Evolutionary conservation across 495 filamentous ascomycete genomes (phyloP).

Genomic region (Penicillium verhagenii): DNA sequence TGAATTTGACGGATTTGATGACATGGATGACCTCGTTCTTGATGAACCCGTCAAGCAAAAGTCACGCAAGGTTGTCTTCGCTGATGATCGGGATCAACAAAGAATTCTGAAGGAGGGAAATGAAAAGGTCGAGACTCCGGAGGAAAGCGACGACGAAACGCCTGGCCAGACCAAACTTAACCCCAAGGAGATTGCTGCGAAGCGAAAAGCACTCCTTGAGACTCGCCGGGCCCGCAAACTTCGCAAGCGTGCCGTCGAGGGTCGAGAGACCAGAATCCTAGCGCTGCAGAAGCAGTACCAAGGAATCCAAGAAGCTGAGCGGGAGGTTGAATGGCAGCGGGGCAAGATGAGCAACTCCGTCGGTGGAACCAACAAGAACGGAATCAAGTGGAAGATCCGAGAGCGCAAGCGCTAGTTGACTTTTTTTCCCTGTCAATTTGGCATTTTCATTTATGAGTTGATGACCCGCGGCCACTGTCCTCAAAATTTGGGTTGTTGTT

Average conservation of each 20-base stretch:
- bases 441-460: conserved; percentile 23
- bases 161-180: conserved; percentile 33
- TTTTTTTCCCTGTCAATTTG: too few relatives aligned
- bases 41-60: conserved; percentile 23
- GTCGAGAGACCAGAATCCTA: conserved; percentile 54
- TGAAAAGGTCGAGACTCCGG: conserved; percentile 22
- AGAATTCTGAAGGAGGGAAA: conserved; percentile 30
- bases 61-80: conserved; percentile 54
- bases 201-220: conserved; percentile 41
- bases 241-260: conserved; percentile 49
- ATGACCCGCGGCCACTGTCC: conserved; percentile 20
- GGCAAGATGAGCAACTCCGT: conserved; percentile 79
- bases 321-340: conserved; percentile 72
- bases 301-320: conserved; percentile 69
- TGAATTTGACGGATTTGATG: conserved; percentile 28
- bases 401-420: conserved; percentile 70
- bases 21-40: conserved; percentile 31
- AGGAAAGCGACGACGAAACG: conserved; percentile 31
- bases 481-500: conserved; percentile 1
- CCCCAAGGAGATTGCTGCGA: conserved; percentile 40
- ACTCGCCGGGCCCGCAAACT: conserved; percentile 45
- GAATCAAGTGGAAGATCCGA: conserved; percentile 77
- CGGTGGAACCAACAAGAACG: conserved; percentile 76
- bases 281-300: conserved; percentile 66
- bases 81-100: conserved; percentile 53